Conservation (phyloP, 805 yeast genomes). For the Cyberlindnera mississippiensis region DNA sequence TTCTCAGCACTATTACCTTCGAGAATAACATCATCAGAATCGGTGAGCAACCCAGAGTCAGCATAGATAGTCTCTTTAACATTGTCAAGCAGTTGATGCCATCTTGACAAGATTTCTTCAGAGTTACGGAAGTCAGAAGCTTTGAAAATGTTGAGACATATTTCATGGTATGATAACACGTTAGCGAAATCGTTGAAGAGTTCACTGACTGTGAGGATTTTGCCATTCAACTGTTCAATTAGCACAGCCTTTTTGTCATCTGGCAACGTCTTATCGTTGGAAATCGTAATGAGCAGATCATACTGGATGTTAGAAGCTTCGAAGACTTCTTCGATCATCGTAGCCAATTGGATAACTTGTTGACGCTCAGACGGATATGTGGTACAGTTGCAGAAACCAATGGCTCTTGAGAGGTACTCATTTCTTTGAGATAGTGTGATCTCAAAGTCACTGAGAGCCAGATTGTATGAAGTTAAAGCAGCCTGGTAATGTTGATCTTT, state of each 20-base stretch:
- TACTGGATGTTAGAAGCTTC: slow-evolving; percentile 83
- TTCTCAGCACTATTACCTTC: slow-evolving; percentile 14
- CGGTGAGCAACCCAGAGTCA: no score
- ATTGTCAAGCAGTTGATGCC: slow-evolving; percentile 64
- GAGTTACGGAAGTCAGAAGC: slow-evolving; percentile 80
- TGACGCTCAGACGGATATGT: slow-evolving; percentile 76
- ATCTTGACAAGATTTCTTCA: slow-evolving; percentile 76
- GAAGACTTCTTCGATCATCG: slow-evolving; percentile 70
- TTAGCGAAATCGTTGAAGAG: slow-evolving; percentile 83
- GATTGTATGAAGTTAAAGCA: slow-evolving; percentile 70
- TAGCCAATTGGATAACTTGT: slow-evolving; percentile 65
- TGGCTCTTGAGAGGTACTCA: slow-evolving; percentile 86
- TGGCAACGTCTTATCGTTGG: slow-evolving; percentile 46
- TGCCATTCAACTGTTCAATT: slow-evolving; percentile 51
- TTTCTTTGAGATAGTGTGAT: slow-evolving; percentile 70
- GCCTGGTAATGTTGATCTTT: slow-evolving; percentile 76
- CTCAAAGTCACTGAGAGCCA: slow-evolving; percentile 71
- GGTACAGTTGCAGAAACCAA: slow-evolving; percentile 85
- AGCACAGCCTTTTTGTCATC: slow-evolving; percentile 49
- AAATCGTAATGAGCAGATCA: slow-evolving; percentile 43
- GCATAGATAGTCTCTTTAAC: slow-evolving; percentile 15
- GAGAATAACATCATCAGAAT: no score
- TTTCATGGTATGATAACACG: slow-evolving; percentile 81
- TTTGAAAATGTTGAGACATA: slow-evolving; percentile 74
- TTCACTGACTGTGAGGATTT: slow-evolving; percentile 68